phyloP scores from a whole-genome alignment of 805 yeast genomes.

The Spathaspora gorwiae region DNA sequence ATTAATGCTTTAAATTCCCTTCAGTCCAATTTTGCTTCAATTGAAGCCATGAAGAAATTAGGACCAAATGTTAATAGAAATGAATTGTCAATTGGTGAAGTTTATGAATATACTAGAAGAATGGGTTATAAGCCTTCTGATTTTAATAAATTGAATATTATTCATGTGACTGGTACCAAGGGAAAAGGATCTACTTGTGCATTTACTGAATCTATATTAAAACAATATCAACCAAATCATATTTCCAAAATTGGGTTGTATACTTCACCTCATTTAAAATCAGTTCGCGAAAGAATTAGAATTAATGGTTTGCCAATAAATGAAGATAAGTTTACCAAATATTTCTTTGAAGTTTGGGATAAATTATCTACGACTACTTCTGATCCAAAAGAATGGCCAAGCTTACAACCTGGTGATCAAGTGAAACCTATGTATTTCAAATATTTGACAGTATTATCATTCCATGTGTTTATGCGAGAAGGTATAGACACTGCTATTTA shows the following conservation, averaged over 20 bases:
- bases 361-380: slow-evolving; percentile 56
- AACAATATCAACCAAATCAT: slow-evolving; percentile 44
- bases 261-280: slow-evolving; percentile 92
- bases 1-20: slow-evolving; percentile 75
- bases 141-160: slow-evolving; percentile 67
- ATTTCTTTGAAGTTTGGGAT: slow-evolving; percentile 95
- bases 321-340: slow-evolving; percentile 75
- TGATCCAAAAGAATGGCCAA: slow-evolving; percentile 55
- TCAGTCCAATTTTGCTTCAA: slow-evolving; percentile 87
- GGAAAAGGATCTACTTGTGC: slow-evolving; percentile 99
- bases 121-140: slow-evolving; percentile 50
- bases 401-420: slow-evolving; percentile 57
- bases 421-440: slow-evolving; percentile 91
- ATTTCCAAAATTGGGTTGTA: slow-evolving; percentile 79
- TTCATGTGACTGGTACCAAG: slow-evolving; percentile 96
- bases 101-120: slow-evolving; percentile 44
- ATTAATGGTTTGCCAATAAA: slow-evolving; percentile 82
- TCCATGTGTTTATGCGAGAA: slow-evolving; percentile 84
- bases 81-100: slow-evolving; percentile 74
- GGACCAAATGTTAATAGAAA: slow-evolving; percentile 56
- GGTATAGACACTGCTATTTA: slow-evolving; percentile 91
- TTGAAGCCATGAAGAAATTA: slow-evolving; percentile 73
- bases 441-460: slow-evolving; percentile 81
- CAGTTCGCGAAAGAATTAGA: slow-evolving; percentile 87
- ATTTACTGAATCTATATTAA: slow-evolving; percentile 75